Conservation (phyloP, 106 monocot species). For the Dendrobium catenatum region DNA sequence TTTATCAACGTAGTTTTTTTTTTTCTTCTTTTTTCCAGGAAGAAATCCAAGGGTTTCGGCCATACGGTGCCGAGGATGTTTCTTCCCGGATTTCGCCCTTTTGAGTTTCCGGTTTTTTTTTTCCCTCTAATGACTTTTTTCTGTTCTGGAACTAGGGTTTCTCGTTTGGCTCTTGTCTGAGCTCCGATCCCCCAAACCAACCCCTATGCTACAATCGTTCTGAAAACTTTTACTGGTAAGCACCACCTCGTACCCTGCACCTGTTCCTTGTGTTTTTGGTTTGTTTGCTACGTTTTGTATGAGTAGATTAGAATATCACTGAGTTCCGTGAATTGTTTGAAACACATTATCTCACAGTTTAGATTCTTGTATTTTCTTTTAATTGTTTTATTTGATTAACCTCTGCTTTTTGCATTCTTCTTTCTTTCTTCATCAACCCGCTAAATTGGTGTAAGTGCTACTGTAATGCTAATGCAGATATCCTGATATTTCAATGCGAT, state of each 20-base stretch:
- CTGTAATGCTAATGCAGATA: too few species aligned
- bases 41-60: conserved; percentile 2
- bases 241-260: background rate
- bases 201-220: background rate
- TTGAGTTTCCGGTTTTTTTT: background rate
- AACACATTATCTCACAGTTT: background rate
- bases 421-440: too few species aligned
- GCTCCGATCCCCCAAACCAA: background rate
- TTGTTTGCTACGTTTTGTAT: background rate
- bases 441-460: too few species aligned
- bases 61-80: background rate
- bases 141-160: conserved; percentile 18
- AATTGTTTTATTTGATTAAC: background rate
- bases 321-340: background rate
- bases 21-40: background rate
- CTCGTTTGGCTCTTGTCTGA: conserved; percentile 7
- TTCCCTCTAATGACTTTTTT: conserved; percentile 13
- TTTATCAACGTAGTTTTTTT: conserved; percentile 2
- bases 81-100: background rate
- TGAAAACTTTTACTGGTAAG: conserved; percentile 1
- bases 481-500: too few species aligned
- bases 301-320: background rate
- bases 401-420: too few species aligned
- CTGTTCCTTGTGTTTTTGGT: background rate
- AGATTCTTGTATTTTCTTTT: background rate